Base-by-base conservation (phyloP, 1,284 basidiomycete genomes). In the Ganoderma meredithae region DNA sequence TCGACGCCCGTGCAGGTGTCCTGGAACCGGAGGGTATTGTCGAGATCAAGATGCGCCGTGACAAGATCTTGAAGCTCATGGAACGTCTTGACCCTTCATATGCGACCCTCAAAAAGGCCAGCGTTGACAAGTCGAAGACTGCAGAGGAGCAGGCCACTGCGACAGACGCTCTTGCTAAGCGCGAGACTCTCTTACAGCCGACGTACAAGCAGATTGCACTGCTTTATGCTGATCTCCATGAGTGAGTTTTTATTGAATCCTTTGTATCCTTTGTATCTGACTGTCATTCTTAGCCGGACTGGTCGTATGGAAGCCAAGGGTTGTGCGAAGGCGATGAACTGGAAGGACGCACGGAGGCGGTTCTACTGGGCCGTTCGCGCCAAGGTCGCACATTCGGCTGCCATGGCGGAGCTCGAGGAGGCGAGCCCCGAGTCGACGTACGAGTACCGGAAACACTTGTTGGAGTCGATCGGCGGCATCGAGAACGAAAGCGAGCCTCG, bases 291-390 rank as follows among this genome's bases (percentile, higher is more conserved):
- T 75, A 97, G 97, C 82, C 94, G 96, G 66, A 88, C 92, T 56
- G 97, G 96, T 69, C 95, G 97, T 69, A 99, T 99, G 97, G 95
- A 98, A 82, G 97, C 97, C 36, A 99, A 99, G 83, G 97, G 96
- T 22, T 98, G 93, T 78, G 96, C 93, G 56, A 93, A 88, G 76
- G 86, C 89, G 40, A 89, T 88, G 68, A 88, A 91, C 67, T 98
- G 97, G 96, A 92, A 93, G 79, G 88, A 95, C 71, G 91, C 96
- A 60, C 92, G 97, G 71, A 88, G 95, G 71, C 90, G 93, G 80
- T 99, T 99, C 88, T 99, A 98, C 86, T 97, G 95, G 96, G 91
- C 95, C 65, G 86, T 97, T 60, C 92, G 96, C 60, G 91, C 91
- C 22, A 90, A 92, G 64, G 81, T 94, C 39, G 91, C 92, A 27